A percentile compares a stretch with the other conserved stretches of the same genome.
Conservation (phyloP, 2,329 filamentous ascomycete genomes). For the Pyricularia sp. region DNA sequence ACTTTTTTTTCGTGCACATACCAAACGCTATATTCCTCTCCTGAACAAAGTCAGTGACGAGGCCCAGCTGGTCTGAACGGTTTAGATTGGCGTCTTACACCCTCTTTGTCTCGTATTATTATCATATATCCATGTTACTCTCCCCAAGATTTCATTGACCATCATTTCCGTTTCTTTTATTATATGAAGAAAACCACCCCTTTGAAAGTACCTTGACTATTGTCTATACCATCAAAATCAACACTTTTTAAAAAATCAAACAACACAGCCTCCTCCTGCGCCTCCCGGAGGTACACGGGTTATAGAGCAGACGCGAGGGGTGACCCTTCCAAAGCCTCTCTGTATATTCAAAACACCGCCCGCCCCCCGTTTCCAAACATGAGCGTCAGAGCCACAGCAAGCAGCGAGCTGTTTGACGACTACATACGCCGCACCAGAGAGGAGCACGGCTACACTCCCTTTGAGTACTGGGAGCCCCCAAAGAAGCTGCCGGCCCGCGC, state of each 20-base stretch:
- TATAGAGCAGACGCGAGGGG: background rate
- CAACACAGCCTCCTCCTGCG: background rate
- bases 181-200: background rate
- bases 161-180: background rate
- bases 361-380: background rate
- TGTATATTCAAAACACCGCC: background rate
- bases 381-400: background rate
- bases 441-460: slow-evolving; percentile 14
- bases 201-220: background rate
- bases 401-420: background rate
- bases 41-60: background rate
- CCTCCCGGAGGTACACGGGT: background rate
- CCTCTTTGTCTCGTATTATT: background rate
- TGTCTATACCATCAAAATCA: background rate
- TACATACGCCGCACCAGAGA: background rate
- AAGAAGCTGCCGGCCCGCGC: slow-evolving; percentile 9
- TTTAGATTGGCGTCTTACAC: background rate
- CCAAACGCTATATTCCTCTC: background rate
- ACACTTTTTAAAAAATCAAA: background rate
- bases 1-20: background rate
- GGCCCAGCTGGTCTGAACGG: background rate
- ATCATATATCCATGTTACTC: background rate
- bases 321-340: background rate
- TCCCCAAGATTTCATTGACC: background rate
- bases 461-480: slow-evolving; percentile 17